A percentile compares a stretch with the other conserved stretches of the same genome.
Conservation (phyloP, 2,329 filamentous ascomycete genomes). For the Diaporthe aspalathi region DNA sequence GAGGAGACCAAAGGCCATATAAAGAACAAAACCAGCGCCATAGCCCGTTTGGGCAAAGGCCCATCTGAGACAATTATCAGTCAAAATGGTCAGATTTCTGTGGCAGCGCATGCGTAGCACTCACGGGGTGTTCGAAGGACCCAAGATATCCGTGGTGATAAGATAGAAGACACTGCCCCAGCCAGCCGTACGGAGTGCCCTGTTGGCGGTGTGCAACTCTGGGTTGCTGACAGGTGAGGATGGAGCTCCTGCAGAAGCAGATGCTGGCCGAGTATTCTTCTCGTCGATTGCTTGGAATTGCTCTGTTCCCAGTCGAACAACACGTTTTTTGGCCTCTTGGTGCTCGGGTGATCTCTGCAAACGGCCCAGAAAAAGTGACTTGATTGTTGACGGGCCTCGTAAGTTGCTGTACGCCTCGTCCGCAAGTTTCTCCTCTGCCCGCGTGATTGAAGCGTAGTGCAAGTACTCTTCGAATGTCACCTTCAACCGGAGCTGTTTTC, state of each 20-base stretch:
- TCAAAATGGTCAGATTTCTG: too few relatives aligned
- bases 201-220: slow-evolving; percentile 60
- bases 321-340: neutral
- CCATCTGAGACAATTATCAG: neutral
- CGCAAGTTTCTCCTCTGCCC: slow-evolving; percentile 13
- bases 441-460: slow-evolving; percentile 27
- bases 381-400: neutral
- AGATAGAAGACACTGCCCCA: slow-evolving; percentile 61
- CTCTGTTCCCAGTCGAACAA: neutral
- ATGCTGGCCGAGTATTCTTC: neutral
- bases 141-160: slow-evolving; percentile 61
- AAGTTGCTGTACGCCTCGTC: neutral
- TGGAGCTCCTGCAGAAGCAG: neutral
- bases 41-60: slow-evolving; percentile 37
- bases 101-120: neutral
- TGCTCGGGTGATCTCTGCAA: neutral
- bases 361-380: neutral
- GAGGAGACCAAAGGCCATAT: slow-evolving; percentile 27
- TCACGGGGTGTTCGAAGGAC: slow-evolving; percentile 53
- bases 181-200: slow-evolving; percentile 58
- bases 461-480: slow-evolving; percentile 25
- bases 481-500: neutral
- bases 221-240: slow-evolving; percentile 47
- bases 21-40: slow-evolving; percentile 35
- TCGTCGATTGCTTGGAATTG: neutral